Base-by-base conservation (phyloP, 345 rosid species). In the Acer yangbiense region DNA sequence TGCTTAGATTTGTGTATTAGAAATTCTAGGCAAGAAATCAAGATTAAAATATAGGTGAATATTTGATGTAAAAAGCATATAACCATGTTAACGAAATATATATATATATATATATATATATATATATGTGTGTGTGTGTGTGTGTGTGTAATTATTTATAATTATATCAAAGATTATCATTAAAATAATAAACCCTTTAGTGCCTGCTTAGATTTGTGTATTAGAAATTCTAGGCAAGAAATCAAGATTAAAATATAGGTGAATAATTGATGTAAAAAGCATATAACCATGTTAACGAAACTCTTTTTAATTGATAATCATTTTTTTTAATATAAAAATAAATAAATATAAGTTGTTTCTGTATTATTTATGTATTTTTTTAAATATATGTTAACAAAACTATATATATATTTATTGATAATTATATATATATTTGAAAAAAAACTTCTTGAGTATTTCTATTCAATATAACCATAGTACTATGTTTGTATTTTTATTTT, bases 1-100 rank as follows among this genome's bases (percentile, higher is more conserved):
- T 55, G 50, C 48, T 11, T 43, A 29, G 61, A 35, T 71, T 71
- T 32, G 23, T 60, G 55, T 60, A 72, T 44, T 48, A 64, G 12
- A 3, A 43, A 63, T 54, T 54, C 46, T 64, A 63, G 78, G 74
- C 78, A 68, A 63, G 69, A 52, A 52, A 57, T 57, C 62, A 20
- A 17, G 21, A 18, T 18, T 57, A 57, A 58, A 71, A 63, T 62
- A 46, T 20, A 46, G 13, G 9, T 7, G 3, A 17, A n/a, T 68
- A 3, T 43, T 67, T n/a, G n/a, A 39, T 35, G 20, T 39, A 2
- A n/a, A 43, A 52, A 23, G 62, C 18, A 6, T 70, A 25, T 50
- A 25, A 50, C 3, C 66, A 63, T 23, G 35, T 21, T 25, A 6
- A 23, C 57, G 9, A 44, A 0, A 44, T n/a, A n/a, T n/a, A n/a